phyloP scores from a whole-genome alignment of 345 rosid genomes.

The Pelargonium nanum region DNA sequence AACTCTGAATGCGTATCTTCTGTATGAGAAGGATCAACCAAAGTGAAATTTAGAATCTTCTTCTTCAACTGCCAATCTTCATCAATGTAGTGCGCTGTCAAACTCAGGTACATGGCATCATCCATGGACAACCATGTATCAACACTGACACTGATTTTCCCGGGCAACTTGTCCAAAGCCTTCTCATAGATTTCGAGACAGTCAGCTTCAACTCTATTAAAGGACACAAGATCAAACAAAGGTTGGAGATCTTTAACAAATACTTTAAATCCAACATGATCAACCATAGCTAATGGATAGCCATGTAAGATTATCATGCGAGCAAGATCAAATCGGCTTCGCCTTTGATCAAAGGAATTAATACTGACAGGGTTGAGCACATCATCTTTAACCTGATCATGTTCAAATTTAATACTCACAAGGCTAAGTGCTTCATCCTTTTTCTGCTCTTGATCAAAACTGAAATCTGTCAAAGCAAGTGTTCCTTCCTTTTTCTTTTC shows the following conservation, averaged over 20 bases:
- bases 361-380: conserved; percentile 7
- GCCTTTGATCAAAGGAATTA: conserved; percentile 48
- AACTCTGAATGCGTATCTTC: conserved; percentile 57
- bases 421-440: conserved; percentile 43
- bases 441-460: conserved; percentile 31
- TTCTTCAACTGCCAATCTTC: conserved; percentile 54
- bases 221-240: conserved; percentile 48
- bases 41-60: conserved; percentile 44
- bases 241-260: conserved; percentile 68
- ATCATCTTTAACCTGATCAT: conserved; percentile 34
- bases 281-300: conserved; percentile 68
- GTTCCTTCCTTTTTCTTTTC: conserved; percentile 51
- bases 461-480: conserved; percentile 21
- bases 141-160: conserved; percentile 55
- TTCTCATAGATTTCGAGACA: conserved; percentile 65
- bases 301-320: conserved; percentile 74
- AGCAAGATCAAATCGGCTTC: conserved; percentile 64
- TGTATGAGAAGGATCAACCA: conserved; percentile 42
- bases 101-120: conserved; percentile 43
- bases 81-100: conserved; percentile 54
- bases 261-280: conserved; percentile 57
- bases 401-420: conserved; percentile 48
- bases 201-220: conserved; percentile 49
- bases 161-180: conserved; percentile 58
- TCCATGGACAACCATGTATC: conserved; percentile 45